Base-by-base conservation (phyloP, 208 protist genomes). In the Trypanosoma platydactyli region DNA sequence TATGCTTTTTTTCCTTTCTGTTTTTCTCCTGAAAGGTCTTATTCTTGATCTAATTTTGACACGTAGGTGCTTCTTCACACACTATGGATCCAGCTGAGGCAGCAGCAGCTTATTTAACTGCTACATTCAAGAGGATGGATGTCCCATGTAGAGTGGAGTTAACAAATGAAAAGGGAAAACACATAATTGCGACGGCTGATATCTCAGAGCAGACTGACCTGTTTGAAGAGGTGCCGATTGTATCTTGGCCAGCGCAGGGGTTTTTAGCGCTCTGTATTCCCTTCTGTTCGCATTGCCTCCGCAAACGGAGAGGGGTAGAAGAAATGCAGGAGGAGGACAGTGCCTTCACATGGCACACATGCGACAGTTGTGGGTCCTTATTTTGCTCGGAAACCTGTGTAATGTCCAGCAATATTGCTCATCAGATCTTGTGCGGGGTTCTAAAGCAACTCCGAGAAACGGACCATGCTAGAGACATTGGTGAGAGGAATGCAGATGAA, bases 261-360 rank as follows among this genome's bases (percentile, higher is more conserved):
- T 71, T 82, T 20, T 35, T 89, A 22, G 20, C 48, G n/a, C 63
- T 84, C 46, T 40, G 38, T 22, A 38, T 79, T 30, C 77, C 74
- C 16, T 92, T 88, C 55, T 94, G 87, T 62, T 83, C 79, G 38
- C 74, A 87, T 53, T 94, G 87, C 57, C 80, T 94, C n/a, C 71
- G 79, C n/a, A 64, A 75, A 41, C 41, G 22, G 46, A 24, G 48
- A 16, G 41, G 45, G 16, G 35, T 13, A 42, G 45, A 62, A 7
- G 25, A 25, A 35, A 22, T 40, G 42, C 33, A 74, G 11, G 38
- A 24, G 49, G 33, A 71, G 16, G 24, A 22, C 7, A 45, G 58
- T 41, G 9, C 41, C 44, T 0, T 38, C 29, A 5, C n/a, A 67
- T 82, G 61, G 49, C n/a, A 33, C 16, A 59, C 4, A 9, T 88